phyloP scores from a whole-genome alignment of 192 early-diverging fungal genomes.

The Entomortierella lignicola region DNA sequence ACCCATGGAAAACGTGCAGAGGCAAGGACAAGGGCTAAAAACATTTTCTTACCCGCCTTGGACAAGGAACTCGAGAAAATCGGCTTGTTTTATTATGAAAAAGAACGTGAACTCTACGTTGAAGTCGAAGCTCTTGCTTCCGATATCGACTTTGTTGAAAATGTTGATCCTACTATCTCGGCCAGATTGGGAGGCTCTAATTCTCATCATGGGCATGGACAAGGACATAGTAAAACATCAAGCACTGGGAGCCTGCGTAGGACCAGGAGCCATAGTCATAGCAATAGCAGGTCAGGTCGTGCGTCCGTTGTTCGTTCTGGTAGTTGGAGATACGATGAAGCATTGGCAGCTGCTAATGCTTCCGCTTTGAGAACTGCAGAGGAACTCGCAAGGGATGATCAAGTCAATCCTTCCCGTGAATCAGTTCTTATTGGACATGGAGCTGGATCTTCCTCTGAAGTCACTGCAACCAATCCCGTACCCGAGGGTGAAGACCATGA shows the following conservation, averaged over 20 bases:
- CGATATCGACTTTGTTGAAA: conserved; percentile 66
- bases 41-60: conserved; percentile 77
- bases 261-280: conserved; percentile 34
- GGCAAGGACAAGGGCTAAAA: conserved; percentile 55
- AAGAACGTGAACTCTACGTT: conserved; percentile 81
- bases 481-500: no score
- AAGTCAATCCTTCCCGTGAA: conserved; percentile 21
- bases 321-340: conserved; percentile 50
- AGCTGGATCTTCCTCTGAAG: conserved; percentile 26
- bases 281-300: conserved; percentile 40
- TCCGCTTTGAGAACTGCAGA: conserved; percentile 14
- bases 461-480: not conserved
- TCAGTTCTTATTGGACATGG: conserved; percentile 3
- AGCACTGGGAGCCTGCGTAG: conserved; percentile 45
- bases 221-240: not conserved
- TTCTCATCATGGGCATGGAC: no score
- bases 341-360: conserved; percentile 18
- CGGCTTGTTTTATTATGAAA: conserved; percentile 81
- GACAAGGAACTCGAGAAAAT: conserved; percentile 90
- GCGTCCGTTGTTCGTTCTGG: conserved; percentile 34
- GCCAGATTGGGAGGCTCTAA: conserved; percentile 6
- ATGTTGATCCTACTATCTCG: conserved; percentile 27
- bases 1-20: conserved; percentile 41
- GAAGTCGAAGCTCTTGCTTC: conserved; percentile 71
- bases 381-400: conserved; percentile 2